These are phyloP conservation scores for Fragaria ananassa DNA, from an alignment of 306 rosid species.

Conservation along the genomic window DNA sequence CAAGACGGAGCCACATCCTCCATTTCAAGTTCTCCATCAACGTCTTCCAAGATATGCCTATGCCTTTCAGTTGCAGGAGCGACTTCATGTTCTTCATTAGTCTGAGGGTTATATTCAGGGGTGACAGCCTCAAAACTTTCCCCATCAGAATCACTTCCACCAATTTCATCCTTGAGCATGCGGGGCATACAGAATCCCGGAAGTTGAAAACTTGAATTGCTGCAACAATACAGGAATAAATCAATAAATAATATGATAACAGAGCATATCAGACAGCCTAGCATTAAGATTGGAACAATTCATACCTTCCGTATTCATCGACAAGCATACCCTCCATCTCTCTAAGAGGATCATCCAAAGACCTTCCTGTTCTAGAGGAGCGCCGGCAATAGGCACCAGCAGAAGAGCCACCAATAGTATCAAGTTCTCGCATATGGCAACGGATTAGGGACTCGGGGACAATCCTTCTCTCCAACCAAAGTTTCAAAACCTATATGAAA, in stretches of 20 bases:
- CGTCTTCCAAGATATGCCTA: conserved; percentile 91
- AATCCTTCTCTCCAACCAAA: conserved; percentile 84
- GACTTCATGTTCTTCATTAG: conserved; percentile 42
- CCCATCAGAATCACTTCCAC: conserved; percentile 90
- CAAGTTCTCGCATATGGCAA: conserved; percentile 81
- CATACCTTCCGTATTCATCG: conserved; percentile 99
- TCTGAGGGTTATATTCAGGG: conserved; percentile 69
- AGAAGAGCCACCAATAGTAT: conserved; percentile 43
- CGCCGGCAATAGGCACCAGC: conserved; percentile 66
- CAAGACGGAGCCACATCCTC: conserved; percentile 90
- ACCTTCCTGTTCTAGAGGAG: conserved; percentile 74
- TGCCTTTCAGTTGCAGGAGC: conserved; percentile 52
- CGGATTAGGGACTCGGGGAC: conserved; percentile 68
- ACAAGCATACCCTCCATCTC: conserved; percentile 99
- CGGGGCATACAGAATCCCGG: conserved; percentile 94
- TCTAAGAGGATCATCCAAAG: conserved; percentile 90
- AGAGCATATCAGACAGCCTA: background rate
- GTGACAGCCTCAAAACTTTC: conserved; percentile 94
- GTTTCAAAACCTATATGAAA: conserved; percentile 64
- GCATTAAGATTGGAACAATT: conserved; percentile 18
- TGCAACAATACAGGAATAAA: conserved; percentile 34
- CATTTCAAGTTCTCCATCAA: conserved; percentile 98
- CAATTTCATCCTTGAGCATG: conserved; percentile 80
- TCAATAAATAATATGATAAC: conserved; percentile 14
- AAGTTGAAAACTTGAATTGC: conserved; percentile 92